Conservation (phyloP, 2,329 filamentous ascomycete genomes). For the Clonostachys rosea region DNA sequence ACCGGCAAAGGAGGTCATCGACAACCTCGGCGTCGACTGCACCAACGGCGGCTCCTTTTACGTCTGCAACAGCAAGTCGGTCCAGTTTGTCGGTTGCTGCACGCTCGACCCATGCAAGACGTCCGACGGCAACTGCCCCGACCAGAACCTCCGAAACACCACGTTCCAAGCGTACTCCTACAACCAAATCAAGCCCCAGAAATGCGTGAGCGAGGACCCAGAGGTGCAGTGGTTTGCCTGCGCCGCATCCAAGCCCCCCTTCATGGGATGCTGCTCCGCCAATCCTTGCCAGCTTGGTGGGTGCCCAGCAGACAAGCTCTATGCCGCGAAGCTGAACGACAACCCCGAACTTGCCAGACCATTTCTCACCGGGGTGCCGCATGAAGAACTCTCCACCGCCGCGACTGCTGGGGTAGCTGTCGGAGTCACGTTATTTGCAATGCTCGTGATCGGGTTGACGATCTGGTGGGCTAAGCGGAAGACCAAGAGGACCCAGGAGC, state of each 20-base stretch:
- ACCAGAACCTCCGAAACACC: conserved; percentile 11
- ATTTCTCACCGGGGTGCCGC: not conserved
- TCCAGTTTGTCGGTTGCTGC: conserved; percentile 35
- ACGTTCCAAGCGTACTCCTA: conserved; percentile 17
- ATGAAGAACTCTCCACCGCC: too few relatives aligned
- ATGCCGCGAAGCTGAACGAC: conserved; percentile 2
- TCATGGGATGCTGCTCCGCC: conserved; percentile 24
- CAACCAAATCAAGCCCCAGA: conserved; percentile 15
- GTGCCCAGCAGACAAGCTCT: conserved; percentile 1
- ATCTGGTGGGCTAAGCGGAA: too few relatives aligned
- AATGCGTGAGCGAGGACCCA: conserved; percentile 12
- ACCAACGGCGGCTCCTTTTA: conserved; percentile 24
- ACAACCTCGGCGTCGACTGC: conserved; percentile 20
- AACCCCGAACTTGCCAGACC: not conserved
- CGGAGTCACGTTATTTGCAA: too few relatives aligned
- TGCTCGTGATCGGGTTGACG: too few relatives aligned
- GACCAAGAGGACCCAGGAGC: too few relatives aligned
- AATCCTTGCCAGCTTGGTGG: conserved; percentile 19
- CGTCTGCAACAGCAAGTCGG: conserved; percentile 20
- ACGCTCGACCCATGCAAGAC: conserved; percentile 23
- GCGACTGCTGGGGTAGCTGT: too few relatives aligned
- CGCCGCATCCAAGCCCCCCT: conserved; percentile 13
- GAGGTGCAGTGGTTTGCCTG: conserved; percentile 22
- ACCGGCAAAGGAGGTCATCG: not conserved
- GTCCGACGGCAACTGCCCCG: conserved; percentile 23